Evolutionary conservation across 129 eudicot species (phyloP).

Genomic region (Centaurea solstitialis): DNA sequence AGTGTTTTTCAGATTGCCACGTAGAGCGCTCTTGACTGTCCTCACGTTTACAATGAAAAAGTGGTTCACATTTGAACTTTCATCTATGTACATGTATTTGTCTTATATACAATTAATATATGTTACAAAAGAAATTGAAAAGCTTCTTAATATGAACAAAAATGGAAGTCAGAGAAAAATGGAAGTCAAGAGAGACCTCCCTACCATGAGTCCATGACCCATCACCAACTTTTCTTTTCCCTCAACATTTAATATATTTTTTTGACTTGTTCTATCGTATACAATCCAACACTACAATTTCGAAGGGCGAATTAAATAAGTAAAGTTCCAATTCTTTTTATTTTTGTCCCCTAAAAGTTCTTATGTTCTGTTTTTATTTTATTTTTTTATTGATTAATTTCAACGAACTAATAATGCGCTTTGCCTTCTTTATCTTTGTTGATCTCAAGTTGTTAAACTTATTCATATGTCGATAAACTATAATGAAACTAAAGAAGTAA

Average conservation of each 20-base stretch:
- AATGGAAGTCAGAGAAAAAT: neutral
- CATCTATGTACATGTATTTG: no score
- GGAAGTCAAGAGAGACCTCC: neutral
- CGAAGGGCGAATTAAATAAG: neutral
- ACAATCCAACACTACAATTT: neutral
- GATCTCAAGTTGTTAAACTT: neutral
- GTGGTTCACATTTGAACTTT: no score
- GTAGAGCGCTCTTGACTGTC: no score
- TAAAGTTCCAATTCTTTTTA: neutral
- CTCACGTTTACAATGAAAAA: no score
- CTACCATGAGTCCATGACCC: neutral
- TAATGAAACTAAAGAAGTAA: neutral
- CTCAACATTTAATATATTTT: neutral
- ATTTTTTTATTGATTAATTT: no score
- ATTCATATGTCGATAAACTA: neutral
- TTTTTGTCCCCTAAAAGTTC: neutral
- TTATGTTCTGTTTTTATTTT: neutral
- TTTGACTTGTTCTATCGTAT: slow-evolving; percentile 12
- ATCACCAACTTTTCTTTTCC: neutral
- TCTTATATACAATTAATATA: no score
- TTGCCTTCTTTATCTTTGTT: neutral
- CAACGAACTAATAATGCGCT: neutral
- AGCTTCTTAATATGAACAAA: neutral
- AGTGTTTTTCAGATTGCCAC: no score
- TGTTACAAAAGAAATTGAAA: neutral